Evolutionary conservation across 2,329 filamentous ascomycete genomes (phyloP).

Genomic region (Capronia coronata): DNA sequence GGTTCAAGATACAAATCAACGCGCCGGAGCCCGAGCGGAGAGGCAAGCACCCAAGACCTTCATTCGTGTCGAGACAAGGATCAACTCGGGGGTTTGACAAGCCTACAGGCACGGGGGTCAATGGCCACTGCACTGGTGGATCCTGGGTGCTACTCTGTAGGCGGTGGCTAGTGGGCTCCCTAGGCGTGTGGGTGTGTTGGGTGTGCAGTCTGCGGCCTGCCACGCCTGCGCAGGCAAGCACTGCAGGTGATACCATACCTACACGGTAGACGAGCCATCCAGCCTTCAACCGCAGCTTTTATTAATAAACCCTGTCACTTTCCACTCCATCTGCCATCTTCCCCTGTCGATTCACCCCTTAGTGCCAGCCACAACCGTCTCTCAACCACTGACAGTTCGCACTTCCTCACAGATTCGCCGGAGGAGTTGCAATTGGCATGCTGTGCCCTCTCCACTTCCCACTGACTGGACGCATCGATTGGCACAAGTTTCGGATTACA

Average conservation of each 20-base stretch:
- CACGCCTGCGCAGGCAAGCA: not conserved
- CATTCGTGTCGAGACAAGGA: not conserved
- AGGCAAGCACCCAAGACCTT: not conserved
- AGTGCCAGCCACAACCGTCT: slow-evolving; percentile 1
- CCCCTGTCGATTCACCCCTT: not conserved
- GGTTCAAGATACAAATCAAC: too few relatives aligned
- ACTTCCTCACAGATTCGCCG: not conserved
- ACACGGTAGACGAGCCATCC: too few relatives aligned
- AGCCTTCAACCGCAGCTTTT: too few relatives aligned
- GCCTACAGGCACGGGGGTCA: too few relatives aligned
- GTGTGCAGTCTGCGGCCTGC: not conserved
- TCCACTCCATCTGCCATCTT: not conserved
- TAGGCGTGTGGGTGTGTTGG: not conserved
- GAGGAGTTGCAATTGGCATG: slow-evolving; percentile 4
- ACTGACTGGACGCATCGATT: slow-evolving; percentile 12
- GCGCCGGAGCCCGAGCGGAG: not conserved
- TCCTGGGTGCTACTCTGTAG: too few relatives aligned
- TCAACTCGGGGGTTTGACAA: not conserved
- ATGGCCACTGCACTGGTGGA: too few relatives aligned
- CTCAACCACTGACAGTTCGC: slow-evolving; percentile 1
- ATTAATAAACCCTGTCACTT: too few relatives aligned
- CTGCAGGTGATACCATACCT: too few relatives aligned
- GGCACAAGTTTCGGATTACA: slow-evolving; percentile 22
- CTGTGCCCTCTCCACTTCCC: slow-evolving; percentile 5
- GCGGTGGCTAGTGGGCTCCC: too few relatives aligned